Conservation (phyloP, 2,329 filamentous ascomycete species). For the Trichoderma brevicompactum region DNA sequence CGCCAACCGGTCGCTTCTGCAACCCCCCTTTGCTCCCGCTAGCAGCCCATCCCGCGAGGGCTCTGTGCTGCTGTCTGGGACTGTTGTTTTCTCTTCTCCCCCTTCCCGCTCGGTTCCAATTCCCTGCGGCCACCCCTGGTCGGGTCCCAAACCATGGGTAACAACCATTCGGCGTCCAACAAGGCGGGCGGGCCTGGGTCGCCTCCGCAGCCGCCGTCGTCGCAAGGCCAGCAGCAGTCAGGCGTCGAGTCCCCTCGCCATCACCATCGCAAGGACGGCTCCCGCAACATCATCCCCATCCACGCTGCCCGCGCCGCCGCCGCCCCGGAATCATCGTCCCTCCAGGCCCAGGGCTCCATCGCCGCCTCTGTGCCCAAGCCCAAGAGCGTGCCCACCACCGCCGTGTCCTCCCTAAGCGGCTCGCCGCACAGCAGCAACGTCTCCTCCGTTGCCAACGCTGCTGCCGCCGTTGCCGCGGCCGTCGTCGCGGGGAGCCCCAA, state of each 20-base stretch:
- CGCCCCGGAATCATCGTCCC: constrained; percentile 65
- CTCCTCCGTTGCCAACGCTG: constrained; percentile 38
- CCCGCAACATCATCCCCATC: constrained; percentile 57
- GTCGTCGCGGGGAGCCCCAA: constrained; percentile 31
- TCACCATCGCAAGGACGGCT: constrained; percentile 43
- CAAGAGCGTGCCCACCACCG: constrained; percentile 52
- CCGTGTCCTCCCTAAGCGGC: constrained; percentile 54
- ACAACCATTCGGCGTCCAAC: constrained; percentile 46
- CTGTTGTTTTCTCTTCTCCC: constrained; percentile 17
- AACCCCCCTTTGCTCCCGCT: constrained; percentile 25
- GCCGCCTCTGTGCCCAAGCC: constrained; percentile 51
- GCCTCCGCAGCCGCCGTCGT: constrained; percentile 28
- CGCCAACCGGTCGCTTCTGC: constrained; percentile 23
- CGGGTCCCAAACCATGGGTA: constrained; percentile 41
- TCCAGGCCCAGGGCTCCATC: constrained; percentile 63
- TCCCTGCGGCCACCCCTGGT: constrained; percentile 24
- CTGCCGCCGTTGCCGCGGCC: constrained; percentile 31
- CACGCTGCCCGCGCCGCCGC: constrained; percentile 60
- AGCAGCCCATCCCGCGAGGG: constrained; percentile 5
- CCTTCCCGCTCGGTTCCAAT: constrained; percentile 15
- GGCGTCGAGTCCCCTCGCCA: constrained; percentile 39
- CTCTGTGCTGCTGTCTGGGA: constrained; percentile 14
- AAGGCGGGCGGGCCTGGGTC: constrained; percentile 43
- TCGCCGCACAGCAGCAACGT: constrained; percentile 50
- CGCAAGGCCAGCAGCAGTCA: constrained; percentile 18